Evolutionary conservation across 768 basidiomycete species (phyloP).

Genomic region (Suillus plorans): DNA sequence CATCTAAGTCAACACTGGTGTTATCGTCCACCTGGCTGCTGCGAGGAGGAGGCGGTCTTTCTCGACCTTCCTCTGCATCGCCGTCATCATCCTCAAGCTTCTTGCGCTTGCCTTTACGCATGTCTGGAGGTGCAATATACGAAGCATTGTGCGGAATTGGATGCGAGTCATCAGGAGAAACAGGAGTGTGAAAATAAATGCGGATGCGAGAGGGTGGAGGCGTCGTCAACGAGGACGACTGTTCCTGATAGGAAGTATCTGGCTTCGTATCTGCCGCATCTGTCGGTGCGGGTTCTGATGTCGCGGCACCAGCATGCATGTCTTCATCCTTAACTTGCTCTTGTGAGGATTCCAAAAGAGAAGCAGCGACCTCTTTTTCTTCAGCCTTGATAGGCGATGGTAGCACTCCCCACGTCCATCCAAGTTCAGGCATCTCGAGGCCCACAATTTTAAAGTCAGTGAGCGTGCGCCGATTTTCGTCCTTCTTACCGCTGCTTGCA

Average conservation of each 20-base stretch:
- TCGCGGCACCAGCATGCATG: constrained; percentile 19
- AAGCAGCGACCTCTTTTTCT: constrained; percentile 34
- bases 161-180: constrained; percentile 76
- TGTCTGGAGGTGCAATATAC: constrained; percentile 51
- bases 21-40: constrained; percentile 49
- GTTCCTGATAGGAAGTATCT: constrained; percentile 27
- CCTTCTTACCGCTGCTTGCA: constrained; percentile 68
- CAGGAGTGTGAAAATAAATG: constrained; percentile 91
- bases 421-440: constrained; percentile 76
- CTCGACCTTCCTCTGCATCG: constrained; percentile 71
- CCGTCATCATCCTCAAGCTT: constrained; percentile 88
- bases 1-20: constrained; percentile 56
- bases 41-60: constrained; percentile 60
- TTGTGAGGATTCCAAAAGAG: constrained; percentile 32
- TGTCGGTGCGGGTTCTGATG: constrained; percentile 19
- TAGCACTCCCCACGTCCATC: constrained; percentile 84
- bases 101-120: constrained; percentile 81
- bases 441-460: constrained; percentile 98
- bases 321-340: constrained; percentile 33
- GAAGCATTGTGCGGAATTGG: constrained; percentile 65
- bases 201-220: constrained; percentile 79
- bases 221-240: constrained; percentile 32
- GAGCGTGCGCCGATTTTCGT: constrained; percentile 87
- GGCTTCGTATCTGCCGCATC: constrained; percentile 35
- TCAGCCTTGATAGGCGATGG: constrained; percentile 39